Percentiles rank a stretch among this genome's conserved stretches.
Evolutionary conservation across 306 rosid genomes (phyloP).

Genomic region (Urtica urens): DNA sequence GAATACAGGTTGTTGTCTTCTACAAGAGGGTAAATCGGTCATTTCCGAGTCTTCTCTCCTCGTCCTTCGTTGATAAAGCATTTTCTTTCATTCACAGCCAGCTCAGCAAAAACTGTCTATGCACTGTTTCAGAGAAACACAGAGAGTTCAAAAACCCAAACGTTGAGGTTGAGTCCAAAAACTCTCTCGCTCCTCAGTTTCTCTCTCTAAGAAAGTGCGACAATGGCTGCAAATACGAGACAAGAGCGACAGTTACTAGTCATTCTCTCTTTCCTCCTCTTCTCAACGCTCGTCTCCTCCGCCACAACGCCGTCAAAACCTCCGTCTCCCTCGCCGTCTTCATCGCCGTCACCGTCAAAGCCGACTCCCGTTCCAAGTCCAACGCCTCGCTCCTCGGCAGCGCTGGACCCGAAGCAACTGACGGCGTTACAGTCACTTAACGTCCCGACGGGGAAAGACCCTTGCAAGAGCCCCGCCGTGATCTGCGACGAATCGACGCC

Average conservation of each 20-base stretch:
- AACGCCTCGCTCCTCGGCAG: slow-evolving; percentile 17
- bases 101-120: background rate
- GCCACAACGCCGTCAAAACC: background rate
- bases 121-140: background rate
- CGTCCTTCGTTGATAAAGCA: too few relatives aligned
- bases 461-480: slow-evolving; percentile 51
- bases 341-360: slow-evolving; percentile 4
- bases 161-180: too few relatives aligned
- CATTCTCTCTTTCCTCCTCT: slow-evolving; percentile 5
- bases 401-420: slow-evolving; percentile 78
- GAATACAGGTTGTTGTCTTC: too few relatives aligned
- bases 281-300: slow-evolving; percentile 6
- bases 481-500: slow-evolving; percentile 60
- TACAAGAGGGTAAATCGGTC: too few relatives aligned
- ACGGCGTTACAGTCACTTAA: slow-evolving; percentile 79
- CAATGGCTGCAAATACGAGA: slow-evolving; percentile 26
- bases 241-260: slow-evolving; percentile 7
- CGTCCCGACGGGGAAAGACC: slow-evolving; percentile 73
- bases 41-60: too few relatives aligned
- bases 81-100: background rate
- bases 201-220: slow-evolving; percentile 2
- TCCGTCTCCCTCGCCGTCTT: slow-evolving; percentile 9
- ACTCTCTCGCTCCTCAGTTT: slow-evolving; percentile 1
- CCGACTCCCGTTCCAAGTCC: slow-evolving; percentile 3
- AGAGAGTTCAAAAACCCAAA: background rate